phyloP scores from a whole-genome alignment of 1,139 yeast species.

The Casaregolazyma lundiana region DNA sequence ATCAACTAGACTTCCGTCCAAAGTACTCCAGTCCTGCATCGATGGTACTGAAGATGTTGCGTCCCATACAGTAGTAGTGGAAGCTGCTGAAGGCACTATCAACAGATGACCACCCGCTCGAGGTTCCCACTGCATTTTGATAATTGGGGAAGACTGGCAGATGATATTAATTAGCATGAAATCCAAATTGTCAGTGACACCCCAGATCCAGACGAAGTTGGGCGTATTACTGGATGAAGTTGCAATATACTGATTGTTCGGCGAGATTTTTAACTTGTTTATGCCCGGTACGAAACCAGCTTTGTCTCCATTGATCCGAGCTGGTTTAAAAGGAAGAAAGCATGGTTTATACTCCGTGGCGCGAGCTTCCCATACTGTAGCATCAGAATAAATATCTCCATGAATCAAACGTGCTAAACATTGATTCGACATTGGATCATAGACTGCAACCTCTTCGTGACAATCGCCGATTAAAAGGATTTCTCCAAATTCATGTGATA shows the following conservation, averaged over 20 bases:
- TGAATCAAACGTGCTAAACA: conserved; percentile 21
- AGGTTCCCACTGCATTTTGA: conserved; percentile 18
- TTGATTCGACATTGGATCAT: conserved; percentile 18
- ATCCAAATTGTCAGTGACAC: conserved; percentile 3
- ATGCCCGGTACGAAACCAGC: conserved; percentile 12
- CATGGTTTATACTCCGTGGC: conserved; percentile 12
- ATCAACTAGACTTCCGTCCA: conserved; percentile 9
- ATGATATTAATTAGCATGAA: conserved; percentile 16
- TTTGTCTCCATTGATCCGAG: conserved; percentile 4
- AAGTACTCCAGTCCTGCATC: conserved; percentile 14
- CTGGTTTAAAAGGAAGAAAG: conserved; percentile 15
- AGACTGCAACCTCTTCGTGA: conserved; percentile 19
- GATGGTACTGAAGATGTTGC: conserved; percentile 12
- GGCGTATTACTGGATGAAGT: conserved; percentile 19
- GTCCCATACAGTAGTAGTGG: conserved; percentile 20
- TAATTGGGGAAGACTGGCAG: conserved; percentile 18
- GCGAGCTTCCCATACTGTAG: conserved; percentile 23
- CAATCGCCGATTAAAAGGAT: conserved; percentile 23
- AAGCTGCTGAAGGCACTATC: conserved; percentile 16
- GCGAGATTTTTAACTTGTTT: conserved; percentile 16
- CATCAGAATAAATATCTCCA: conserved; percentile 19
- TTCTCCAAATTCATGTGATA: conserved; percentile 13
- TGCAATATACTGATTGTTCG: conserved; percentile 17
- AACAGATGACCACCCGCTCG: conserved; percentile 11
- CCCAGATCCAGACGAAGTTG: conserved; percentile 24